A percentile compares a stretch with the other conserved stretches of the same genome.
Conservation (phyloP, 2,329 filamentous ascomycete species). For the Exophiala phaeomuriformis region DNA sequence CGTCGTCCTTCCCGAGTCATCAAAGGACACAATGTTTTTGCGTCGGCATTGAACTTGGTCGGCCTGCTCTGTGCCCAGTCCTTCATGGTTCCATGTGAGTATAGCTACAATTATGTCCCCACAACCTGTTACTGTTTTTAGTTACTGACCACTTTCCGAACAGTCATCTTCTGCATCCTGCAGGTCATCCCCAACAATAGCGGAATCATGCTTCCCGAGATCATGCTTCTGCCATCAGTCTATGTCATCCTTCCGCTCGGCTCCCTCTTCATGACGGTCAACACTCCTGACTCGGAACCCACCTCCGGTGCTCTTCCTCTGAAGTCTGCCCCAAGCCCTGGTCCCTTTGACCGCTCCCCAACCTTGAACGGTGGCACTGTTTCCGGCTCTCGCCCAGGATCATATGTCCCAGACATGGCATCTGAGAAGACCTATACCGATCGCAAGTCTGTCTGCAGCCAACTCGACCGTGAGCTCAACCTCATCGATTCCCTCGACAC, state of each 20-base stretch:
- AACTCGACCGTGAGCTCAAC: constrained; percentile 10
- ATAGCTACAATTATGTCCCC: neutral
- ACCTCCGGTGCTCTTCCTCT: neutral
- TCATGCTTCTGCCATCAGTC: constrained; percentile 18
- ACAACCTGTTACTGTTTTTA: neutral
- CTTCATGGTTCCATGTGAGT: constrained; percentile 21
- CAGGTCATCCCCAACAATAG: constrained; percentile 7
- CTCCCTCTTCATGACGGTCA: constrained; percentile 22
- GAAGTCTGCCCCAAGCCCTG: neutral
- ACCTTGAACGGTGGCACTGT: constrained; percentile 1
- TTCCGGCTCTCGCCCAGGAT: constrained; percentile 2
- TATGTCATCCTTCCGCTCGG: constrained; percentile 19
- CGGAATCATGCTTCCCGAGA: constrained; percentile 5
- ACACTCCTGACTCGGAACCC: neutral
- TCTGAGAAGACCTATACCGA: neutral
- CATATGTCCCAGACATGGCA: neutral
- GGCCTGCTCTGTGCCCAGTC: constrained; percentile 19
- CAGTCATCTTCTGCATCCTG: constrained; percentile 22
- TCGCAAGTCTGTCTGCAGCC: neutral
- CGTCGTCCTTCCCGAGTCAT: constrained; percentile 13
- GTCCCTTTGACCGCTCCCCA: constrained; percentile 2
- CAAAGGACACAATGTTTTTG: constrained; percentile 11
- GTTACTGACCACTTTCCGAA: neutral
- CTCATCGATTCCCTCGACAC: constrained; percentile 9
- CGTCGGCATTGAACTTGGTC: constrained; percentile 21